Base-by-base conservation (phyloP, 768 basidiomycete genomes). In the Mycena maculata region DNA sequence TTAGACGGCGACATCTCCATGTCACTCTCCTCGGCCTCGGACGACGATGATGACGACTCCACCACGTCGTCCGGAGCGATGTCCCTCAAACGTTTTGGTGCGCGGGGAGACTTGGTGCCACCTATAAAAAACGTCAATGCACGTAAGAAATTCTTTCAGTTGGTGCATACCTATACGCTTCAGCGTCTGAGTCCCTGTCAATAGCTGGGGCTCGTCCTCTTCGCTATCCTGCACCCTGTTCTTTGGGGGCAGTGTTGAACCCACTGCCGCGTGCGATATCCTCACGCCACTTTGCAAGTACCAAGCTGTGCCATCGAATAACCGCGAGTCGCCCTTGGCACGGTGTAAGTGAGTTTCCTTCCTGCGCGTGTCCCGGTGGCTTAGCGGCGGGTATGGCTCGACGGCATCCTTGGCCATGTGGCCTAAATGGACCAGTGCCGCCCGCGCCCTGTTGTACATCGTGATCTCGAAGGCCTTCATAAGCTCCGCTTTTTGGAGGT, bases 381-480 rank as follows among this genome's bases (percentile, higher is more conserved):
- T 61, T 6, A 67, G 44, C 20, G 27, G 59, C 20, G 42, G 59
- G 23, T 67, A 67, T 1, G 59, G 59, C 53, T 60, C 33, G 6
- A 16, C 13, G 4, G 58, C 49, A n/a, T 61, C 59, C 5, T 45
- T 28, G 0, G 18, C 45, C 52, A 60, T 53, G 53, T 67, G 42
- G 16, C 57, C 65, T 12, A 67, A 25, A 49, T 67, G 33, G 30
- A 67, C 20, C 2, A 67, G 59, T 0, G 42, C 25, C 1, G 10
- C 27, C 30, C 65, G 50, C 58, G 59, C 65, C 27, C 22, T 33
- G 30, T 54, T 60, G 54, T 67, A 67, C 59, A 67, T 67, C 23
- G 30, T n/a, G 5, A 67, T 67, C 30, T 67, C 65, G 22, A 47
- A 61, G 1, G 7, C 15, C 53, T 67, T 67, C 42, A 49, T 55